phyloP scores from a whole-genome alignment of 352 stramenopile species.

The Elongisporangium anandrum region DNA sequence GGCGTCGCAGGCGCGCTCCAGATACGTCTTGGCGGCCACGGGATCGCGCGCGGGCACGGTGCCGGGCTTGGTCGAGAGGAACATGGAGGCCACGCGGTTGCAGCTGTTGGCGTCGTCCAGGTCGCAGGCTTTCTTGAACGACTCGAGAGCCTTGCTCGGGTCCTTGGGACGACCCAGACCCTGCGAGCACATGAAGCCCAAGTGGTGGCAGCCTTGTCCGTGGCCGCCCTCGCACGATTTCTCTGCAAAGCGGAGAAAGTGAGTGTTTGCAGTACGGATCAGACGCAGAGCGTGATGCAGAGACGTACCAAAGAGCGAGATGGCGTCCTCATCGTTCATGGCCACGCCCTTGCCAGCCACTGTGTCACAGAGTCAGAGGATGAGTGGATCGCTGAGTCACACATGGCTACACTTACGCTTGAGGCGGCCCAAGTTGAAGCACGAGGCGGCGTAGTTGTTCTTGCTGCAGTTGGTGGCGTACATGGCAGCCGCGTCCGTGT shows the following conservation, averaged over 20 bases:
- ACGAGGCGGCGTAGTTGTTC: constrained; percentile 77
- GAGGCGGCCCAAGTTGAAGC: constrained; percentile 83
- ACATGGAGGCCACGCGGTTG: constrained; percentile 78
- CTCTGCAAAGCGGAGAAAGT: constrained; percentile 29
- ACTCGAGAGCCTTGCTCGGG: constrained; percentile 47
- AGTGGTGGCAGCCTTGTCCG: constrained; percentile 76
- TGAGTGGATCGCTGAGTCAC: neutral
- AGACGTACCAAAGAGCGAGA: constrained; percentile 66
- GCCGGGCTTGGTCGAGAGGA: constrained; percentile 29
- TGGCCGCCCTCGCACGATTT: constrained; percentile 73
- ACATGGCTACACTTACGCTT: constrained; percentile 40
- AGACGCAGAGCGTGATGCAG: neutral
- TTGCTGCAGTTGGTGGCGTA: constrained; percentile 84
- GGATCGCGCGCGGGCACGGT: constrained; percentile 48
- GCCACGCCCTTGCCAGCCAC: constrained; percentile 76
- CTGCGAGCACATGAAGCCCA: constrained; percentile 80
- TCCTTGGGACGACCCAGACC: constrained; percentile 74
- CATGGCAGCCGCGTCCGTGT: constrained; percentile 62
- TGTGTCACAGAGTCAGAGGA: constrained; percentile 14
- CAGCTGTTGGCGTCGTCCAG: constrained; percentile 76
- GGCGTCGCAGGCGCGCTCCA: constrained; percentile 72
- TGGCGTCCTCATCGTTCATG: constrained; percentile 60
- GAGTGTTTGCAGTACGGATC: neutral
- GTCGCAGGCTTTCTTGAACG: constrained; percentile 75
- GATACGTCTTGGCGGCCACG: constrained; percentile 54